Conservation (phyloP, 768 basidiomycete genomes). For the Tylopilus sp. region DNA sequence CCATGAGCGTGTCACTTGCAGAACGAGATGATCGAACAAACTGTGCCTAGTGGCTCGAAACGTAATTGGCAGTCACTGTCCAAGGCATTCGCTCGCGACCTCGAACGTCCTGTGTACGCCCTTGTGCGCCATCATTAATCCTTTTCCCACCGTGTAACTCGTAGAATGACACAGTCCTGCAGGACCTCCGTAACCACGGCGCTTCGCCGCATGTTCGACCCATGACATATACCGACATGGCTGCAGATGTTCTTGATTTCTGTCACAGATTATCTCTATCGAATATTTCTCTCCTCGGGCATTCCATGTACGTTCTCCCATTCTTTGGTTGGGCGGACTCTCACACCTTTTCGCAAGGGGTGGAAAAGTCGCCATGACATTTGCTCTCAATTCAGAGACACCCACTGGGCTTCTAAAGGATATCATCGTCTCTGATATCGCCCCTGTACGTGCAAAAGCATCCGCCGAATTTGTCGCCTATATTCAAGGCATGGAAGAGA, state of each 20-base stretch:
- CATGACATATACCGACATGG: constrained; percentile 79
- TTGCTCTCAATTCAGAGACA: constrained; percentile 49
- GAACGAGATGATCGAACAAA: neutral
- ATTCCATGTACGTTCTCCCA: constrained; percentile 70
- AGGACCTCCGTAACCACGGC: constrained; percentile 93
- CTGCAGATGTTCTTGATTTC: constrained; percentile 70
- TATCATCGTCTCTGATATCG: constrained; percentile 79
- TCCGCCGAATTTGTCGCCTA: constrained; percentile 67
- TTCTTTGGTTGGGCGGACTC: neutral
- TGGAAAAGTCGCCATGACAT: constrained; percentile 76
- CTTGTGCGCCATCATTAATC: constrained; percentile 42
- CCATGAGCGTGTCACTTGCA: constrained; percentile 32
- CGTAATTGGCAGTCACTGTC: constrained; percentile 86
- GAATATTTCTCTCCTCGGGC: constrained; percentile 75
- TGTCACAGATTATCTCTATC: constrained; percentile 51
- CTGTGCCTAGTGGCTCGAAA: constrained; percentile 66
- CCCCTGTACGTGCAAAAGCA: constrained; percentile 57
- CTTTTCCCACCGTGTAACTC: neutral
- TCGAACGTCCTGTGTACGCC: constrained; percentile 68
- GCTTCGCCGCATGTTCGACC: constrained; percentile 69
- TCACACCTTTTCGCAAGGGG: constrained; percentile 52
- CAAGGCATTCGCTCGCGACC: constrained; percentile 64
- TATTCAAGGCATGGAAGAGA: constrained; percentile 66
- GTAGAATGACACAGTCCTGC: neutral
- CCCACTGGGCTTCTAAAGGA: constrained; percentile 43